A percentile compares a stretch with the other conserved stretches of the same genome.
Conservation (phyloP, 345 rosid species). For the Viola odorata region DNA sequence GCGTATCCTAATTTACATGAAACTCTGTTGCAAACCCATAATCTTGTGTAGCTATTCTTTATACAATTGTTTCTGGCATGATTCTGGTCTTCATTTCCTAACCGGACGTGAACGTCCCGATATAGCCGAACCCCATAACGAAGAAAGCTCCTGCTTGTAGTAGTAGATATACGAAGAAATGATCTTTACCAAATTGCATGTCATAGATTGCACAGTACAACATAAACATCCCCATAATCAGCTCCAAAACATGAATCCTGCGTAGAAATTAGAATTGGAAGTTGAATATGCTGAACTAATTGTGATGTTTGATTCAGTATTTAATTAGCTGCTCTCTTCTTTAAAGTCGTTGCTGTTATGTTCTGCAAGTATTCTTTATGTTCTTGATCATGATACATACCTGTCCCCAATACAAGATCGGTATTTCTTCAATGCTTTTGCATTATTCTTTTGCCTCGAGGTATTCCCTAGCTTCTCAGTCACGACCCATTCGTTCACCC, state of each 20-base stretch:
- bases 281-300: too few species aligned
- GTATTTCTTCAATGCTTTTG: conserved; percentile 11
- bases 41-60: too few species aligned
- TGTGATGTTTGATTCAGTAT: too few species aligned
- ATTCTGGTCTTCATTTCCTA: conserved; percentile 2
- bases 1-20: too few species aligned
- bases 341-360: too few species aligned
- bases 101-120: conserved; percentile 21
- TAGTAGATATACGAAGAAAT: conserved; percentile 23
- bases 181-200: conserved; percentile 16
- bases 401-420: conserved; percentile 17
- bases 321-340: too few species aligned
- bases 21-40: too few species aligned
- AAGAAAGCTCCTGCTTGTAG: conserved; percentile 29
- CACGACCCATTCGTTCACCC: conserved; percentile 54
- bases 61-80: not conserved
- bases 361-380: too few species aligned
- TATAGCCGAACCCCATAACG: conserved; percentile 17
- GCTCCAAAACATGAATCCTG: conserved; percentile 20
- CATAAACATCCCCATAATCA: conserved; percentile 22
- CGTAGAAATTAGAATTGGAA: not conserved
- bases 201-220: conserved; percentile 23
- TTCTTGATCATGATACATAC: not conserved
- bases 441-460: conserved; percentile 27
- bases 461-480: conserved; percentile 31